phyloP scores from a whole-genome alignment of 192 early-diverging fungal genomes.

The Piromyces sp. region DNA sequence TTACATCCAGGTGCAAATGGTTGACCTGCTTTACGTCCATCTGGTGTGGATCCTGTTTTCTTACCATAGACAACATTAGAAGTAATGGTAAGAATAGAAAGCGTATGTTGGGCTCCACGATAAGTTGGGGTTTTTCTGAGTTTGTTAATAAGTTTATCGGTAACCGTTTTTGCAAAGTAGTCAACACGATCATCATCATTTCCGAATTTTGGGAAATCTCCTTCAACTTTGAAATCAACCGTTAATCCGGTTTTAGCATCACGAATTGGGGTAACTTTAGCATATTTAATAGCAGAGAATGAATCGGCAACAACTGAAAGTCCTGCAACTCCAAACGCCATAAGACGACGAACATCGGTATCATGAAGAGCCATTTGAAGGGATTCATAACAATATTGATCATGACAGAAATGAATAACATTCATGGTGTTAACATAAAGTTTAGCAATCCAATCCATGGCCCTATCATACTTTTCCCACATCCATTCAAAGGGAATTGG shows the following conservation, averaged over 20 bases:
- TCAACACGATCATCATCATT: constrained; percentile 1
- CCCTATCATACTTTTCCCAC: constrained; percentile 5
- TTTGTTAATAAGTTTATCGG: constrained; percentile 1
- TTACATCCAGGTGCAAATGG: constrained; percentile 7
- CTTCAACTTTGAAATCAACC: constrained; percentile 8
- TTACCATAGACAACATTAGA: constrained; percentile 6
- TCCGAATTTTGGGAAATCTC: constrained; percentile 8
- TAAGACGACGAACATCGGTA: constrained; percentile 6
- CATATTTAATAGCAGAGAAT: constrained; percentile 7
- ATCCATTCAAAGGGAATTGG: constrained; percentile 5
- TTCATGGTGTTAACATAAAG: constrained; percentile 12
- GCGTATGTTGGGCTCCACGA: constrained; percentile 5
- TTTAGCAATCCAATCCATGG: constrained; percentile 9
- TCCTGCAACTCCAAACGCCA: constrained; percentile 8
- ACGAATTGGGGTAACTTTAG: constrained; percentile 7
- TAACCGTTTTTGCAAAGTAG: constrained; percentile 4
- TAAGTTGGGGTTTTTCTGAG: constrained; percentile 7
- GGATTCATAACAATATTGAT: constrained; percentile 12
- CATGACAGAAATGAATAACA: constrained; percentile 7
- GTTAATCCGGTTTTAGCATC: constrained; percentile 10
- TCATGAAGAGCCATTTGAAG: constrained; percentile 9
- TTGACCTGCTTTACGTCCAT: constrained; percentile 4
- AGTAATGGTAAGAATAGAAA: neutral
- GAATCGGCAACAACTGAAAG: constrained; percentile 10
- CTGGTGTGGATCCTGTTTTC: constrained; percentile 8